Evolutionary conservation across 306 rosid genomes (phyloP), one percentile per base, ranked within the genome.

Genomic region (peach (Prunus persica)): DNA sequence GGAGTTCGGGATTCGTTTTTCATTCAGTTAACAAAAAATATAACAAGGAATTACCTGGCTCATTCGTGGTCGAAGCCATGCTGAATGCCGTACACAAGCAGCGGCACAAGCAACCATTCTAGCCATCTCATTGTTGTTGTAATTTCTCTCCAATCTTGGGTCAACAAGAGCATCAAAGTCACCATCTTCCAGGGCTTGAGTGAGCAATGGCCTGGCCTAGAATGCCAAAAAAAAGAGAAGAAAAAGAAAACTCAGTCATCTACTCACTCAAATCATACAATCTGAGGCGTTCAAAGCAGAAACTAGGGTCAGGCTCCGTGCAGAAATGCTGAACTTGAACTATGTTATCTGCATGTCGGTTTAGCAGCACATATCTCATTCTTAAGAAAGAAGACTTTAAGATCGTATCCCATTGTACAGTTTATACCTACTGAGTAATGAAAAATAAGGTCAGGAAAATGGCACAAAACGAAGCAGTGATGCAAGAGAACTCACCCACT

Each of bases 121-220:
- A 28, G 66, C 28, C 76, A 80, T 80, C 60, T 75, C 80, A 22
- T 60, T 15, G 30, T 49, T n/a, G 22, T 69, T 64, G 67, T 80
- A 80, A 24, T 55, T 62, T 75, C 49, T 41, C 20, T 80, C 72
- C 57, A 80, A 47, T 8, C 60, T 15, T 20, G 76, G 84, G 63
- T 80, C 84, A 12, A 63, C 67, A 2, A 80, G 80, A 51, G 67
- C 57, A 54, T 62, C 58, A 14, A 69, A 75, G n/a, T 22, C 45
- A 4, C 73, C 60, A 1, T 62, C 72, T 43, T 69, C 72, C 67
- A 75, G 22, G n/a, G 84, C 80, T 69, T 43, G 72, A n/a, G 66
- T 76, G 38, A 80, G 84, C 51, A 80, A 69, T 57, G 84, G 84
- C 68, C 77, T 75, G 22, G 84, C 84, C 77, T 80, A 25, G 56